These are phyloP conservation scores for cucumber (Cucumis sativus) DNA, from an alignment of 306 rosid species.

Conservation along the genomic window Cucumber_9930_V3 NC_026661.2:20676501-20677000, in stretches of 20 bases:
- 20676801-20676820: slow-evolving; percentile 59
- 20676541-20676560: too few species aligned
- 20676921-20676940: slow-evolving; percentile 21
- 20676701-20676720: slow-evolving; percentile 58
- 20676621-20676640: background rate
- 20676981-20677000: background rate
- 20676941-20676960: background rate
- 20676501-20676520: too few species aligned
- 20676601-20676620: too few species aligned
- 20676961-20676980: background rate
- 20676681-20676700: slow-evolving; percentile 55
- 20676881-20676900: slow-evolving; percentile 6
- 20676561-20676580: too few species aligned
- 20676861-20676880: slow-evolving; percentile 33
- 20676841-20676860: slow-evolving; percentile 50
- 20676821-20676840: slow-evolving; percentile 55
- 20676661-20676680: background rate
- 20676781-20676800: slow-evolving; percentile 35
- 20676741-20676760: slow-evolving; percentile 47
- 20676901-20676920: slow-evolving; percentile 19
- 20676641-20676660: background rate
- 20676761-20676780: slow-evolving; percentile 53
- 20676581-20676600: too few species aligned
- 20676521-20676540: too few species aligned
- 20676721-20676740: slow-evolving; percentile 50